A percentile compares a stretch with the other conserved stretches of the same genome.
These are phyloP conservation scores for Neonectria neomacrospora DNA, from an alignment of 2,329 filamentous ascomycete species.

Conservation along the genomic window DNA sequence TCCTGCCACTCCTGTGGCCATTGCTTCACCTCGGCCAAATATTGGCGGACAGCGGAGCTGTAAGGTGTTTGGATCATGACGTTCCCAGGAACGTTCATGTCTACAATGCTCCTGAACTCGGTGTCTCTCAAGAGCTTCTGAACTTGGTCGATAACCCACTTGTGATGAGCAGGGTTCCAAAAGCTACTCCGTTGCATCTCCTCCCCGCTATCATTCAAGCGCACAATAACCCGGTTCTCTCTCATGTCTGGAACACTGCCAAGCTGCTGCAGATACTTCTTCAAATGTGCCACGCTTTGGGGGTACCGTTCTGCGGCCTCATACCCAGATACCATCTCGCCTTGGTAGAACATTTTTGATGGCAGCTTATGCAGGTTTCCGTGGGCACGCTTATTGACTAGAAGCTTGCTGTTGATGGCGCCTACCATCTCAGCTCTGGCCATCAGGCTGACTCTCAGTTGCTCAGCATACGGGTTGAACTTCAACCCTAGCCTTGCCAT, in stretches of 20 bases:
- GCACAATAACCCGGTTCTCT: constrained; percentile 53
- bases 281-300: constrained; percentile 42
- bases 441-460: constrained; percentile 52
- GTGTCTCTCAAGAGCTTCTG: constrained; percentile 46
- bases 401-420: constrained; percentile 48
- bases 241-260: constrained; percentile 30
- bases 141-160: constrained; percentile 51
- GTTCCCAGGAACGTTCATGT: constrained; percentile 43
- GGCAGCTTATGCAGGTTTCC: constrained; percentile 55
- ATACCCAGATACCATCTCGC: constrained; percentile 52
- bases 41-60: constrained; percentile 51
- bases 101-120: constrained; percentile 47
- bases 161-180: constrained; percentile 54
- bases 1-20: constrained; percentile 44
- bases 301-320: constrained; percentile 41
- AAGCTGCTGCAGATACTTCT: constrained; percentile 45
- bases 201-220: constrained; percentile 44
- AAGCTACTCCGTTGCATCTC: constrained; percentile 49
- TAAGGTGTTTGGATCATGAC: constrained; percentile 60
- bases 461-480: constrained; percentile 48
- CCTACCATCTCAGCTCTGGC: constrained; percentile 49
- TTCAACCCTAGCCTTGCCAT: constrained; percentile 32
- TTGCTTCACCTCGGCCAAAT: constrained; percentile 44
- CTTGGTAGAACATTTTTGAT: constrained; percentile 55
- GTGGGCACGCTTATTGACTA: constrained; percentile 53